These are phyloP conservation scores for Sisymbrium altissimum DNA, from an alignment of 345 rosid genomes.

Conservation along the genomic window DNA sequence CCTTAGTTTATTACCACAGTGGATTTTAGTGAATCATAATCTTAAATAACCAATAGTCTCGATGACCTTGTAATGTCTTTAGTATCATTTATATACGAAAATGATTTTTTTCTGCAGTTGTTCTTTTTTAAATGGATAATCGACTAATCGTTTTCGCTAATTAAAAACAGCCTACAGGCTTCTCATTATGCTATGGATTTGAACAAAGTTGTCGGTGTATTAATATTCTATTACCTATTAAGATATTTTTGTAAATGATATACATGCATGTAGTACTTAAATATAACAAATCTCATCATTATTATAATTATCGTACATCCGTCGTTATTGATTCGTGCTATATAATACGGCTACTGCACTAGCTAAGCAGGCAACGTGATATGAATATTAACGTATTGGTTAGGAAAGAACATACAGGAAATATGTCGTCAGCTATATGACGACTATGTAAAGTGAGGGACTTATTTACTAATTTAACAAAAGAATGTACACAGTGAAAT, in stretches of 20 bases:
- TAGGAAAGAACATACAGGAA: neutral
- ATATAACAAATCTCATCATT: neutral
- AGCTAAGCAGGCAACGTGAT: neutral
- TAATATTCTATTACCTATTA: neutral
- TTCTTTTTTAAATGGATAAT: neutral
- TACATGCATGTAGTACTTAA: neutral
- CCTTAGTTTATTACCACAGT: neutral
- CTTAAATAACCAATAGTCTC: neutral
- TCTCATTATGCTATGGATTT: neutral
- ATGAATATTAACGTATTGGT: slow-evolving; percentile 2
- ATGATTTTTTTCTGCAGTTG: neutral
- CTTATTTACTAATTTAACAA: slow-evolving; percentile 7
- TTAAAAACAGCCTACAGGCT: neutral
- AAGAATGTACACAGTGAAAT: neutral
- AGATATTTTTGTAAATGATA: neutral
- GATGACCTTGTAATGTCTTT: neutral
- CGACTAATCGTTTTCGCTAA: neutral
- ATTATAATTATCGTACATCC: neutral
- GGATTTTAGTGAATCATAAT: neutral
- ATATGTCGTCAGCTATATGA: slow-evolving; percentile 28
- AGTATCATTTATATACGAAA: neutral
- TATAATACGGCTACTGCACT: slow-evolving; percentile 14
- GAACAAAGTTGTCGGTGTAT: neutral
- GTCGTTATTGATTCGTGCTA: neutral
- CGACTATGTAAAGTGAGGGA: slow-evolving; percentile 20